Evolutionary conservation across 2,329 filamentous ascomycete species (phyloP).

Genomic region (Corniculantispora saksenae): DNA sequence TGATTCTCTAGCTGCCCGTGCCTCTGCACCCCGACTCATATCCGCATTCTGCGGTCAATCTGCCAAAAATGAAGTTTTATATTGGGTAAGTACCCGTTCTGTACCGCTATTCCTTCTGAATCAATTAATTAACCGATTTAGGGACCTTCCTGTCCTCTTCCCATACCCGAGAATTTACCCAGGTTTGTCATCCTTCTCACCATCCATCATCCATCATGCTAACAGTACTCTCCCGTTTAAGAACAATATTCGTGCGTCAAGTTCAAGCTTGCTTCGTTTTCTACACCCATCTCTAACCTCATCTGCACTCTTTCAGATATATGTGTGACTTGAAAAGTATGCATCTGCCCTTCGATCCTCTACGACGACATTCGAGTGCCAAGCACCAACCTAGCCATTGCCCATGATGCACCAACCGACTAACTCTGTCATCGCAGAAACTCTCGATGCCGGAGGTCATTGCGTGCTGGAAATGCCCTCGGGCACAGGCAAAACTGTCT

Average conservation of each 20-base stretch:
- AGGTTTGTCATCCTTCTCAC: conserved; percentile 37
- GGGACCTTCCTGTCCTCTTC: conserved; percentile 58
- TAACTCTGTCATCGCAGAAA: conserved; percentile 45
- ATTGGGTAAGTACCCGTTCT: conserved; percentile 44
- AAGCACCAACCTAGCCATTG: background rate
- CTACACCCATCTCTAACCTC: background rate
- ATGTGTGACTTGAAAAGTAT: conserved; percentile 60
- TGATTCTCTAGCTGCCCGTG: conserved; percentile 3
- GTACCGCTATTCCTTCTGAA: background rate
- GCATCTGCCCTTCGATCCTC: conserved; percentile 14
- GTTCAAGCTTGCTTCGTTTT: background rate
- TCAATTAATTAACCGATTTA: conserved; percentile 28
- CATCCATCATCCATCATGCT: conserved; percentile 5
- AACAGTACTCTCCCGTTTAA: conserved; percentile 28
- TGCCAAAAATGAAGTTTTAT: conserved; percentile 50
- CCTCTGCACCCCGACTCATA: background rate
- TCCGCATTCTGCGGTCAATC: conserved; percentile 12
- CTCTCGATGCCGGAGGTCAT: conserved; percentile 90
- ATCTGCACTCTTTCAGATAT: conserved; percentile 40
- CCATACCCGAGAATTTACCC: conserved; percentile 62
- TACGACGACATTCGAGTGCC: background rate
- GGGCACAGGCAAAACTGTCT: conserved; percentile 96
- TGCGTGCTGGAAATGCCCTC: conserved; percentile 99
- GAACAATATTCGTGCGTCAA: conserved; percentile 57
- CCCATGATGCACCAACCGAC: background rate